These are phyloP conservation scores for Aeschynomene evenia DNA, from an alignment of 306 rosid species.

Conservation along the genomic window DNA sequence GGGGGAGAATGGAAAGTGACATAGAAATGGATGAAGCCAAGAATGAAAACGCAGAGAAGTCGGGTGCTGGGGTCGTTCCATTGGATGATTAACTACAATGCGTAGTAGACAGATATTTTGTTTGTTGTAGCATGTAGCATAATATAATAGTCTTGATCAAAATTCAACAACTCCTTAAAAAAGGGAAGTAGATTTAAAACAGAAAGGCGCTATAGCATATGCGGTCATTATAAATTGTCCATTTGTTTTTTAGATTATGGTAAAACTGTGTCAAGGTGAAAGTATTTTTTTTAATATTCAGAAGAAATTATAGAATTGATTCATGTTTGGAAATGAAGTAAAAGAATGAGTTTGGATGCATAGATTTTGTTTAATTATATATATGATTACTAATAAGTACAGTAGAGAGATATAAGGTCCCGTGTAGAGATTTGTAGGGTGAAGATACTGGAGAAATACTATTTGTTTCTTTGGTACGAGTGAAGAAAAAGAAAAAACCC, in stretches of 20 bases:
- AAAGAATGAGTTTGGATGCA: not conserved
- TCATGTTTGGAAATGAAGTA: not conserved
- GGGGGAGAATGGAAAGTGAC: slow-evolving; percentile 8
- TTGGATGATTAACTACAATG: slow-evolving; percentile 49
- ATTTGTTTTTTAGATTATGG: not conserved
- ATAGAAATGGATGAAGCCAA: slow-evolving; percentile 31
- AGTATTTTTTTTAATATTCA: too few relatives aligned
- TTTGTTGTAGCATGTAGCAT: slow-evolving; percentile 30
- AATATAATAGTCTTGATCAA: slow-evolving; percentile 4
- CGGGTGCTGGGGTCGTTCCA: slow-evolving; percentile 38
- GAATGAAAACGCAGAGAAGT: slow-evolving; percentile 32
- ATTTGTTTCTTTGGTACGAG: too few relatives aligned
- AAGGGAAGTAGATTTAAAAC: slow-evolving; percentile 7
- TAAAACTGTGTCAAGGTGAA: not conserved
- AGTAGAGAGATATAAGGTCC: too few relatives aligned
- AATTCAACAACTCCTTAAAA: slow-evolving; percentile 11
- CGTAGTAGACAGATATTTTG: not conserved
- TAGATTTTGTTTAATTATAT: not conserved
- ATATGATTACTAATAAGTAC: not conserved
- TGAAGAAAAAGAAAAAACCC: too few relatives aligned
- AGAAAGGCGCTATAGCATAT: slow-evolving; percentile 5
- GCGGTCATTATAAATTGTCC: not conserved
- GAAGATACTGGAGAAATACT: too few relatives aligned
- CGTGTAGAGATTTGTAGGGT: too few relatives aligned
- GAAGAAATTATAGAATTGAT: not conserved